Evolutionary conservation across 805 yeast genomes (phyloP).

Genomic region (Sungouiozyma intestinalis): DNA sequence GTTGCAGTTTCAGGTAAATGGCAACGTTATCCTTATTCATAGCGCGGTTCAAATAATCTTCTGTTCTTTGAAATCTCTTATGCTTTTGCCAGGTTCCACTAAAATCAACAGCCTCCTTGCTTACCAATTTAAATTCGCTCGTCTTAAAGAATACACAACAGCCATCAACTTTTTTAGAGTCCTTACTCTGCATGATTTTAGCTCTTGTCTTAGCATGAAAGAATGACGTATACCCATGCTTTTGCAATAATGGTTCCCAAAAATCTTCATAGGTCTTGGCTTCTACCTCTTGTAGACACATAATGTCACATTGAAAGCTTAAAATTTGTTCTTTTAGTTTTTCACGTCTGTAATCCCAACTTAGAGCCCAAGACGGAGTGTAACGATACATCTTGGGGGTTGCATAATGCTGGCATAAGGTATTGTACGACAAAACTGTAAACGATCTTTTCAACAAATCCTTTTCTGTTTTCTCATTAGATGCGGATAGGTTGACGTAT

Average conservation of each 20-base stretch:
- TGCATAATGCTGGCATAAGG: constrained; percentile 92
- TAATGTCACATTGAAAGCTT: constrained; percentile 55
- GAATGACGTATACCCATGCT: constrained; percentile 67
- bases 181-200: constrained; percentile 72
- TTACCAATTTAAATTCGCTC: constrained; percentile 57
- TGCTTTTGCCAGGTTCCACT: constrained; percentile 70
- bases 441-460: constrained; percentile 35
- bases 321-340: constrained; percentile 64
- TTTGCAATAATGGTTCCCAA: constrained; percentile 67
- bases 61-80: constrained; percentile 83
- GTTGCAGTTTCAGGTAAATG: constrained; percentile 63
- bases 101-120: constrained; percentile 70
- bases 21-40: constrained; percentile 95
- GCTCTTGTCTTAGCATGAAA: constrained; percentile 88
- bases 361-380: constrained; percentile 95
- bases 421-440: constrained; percentile 79
- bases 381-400: constrained; percentile 85
- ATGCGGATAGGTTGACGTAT: constrained; percentile 15
- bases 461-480: constrained; percentile 15
- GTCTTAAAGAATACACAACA: constrained; percentile 87
- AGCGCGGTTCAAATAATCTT: constrained; percentile 89
- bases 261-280: constrained; percentile 74
- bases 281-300: constrained; percentile 95
- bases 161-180: constrained; percentile 89
- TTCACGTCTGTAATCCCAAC: constrained; percentile 84